phyloP scores from a whole-genome alignment of 306 rosid species.

The Prunus armeniaca region DNA sequence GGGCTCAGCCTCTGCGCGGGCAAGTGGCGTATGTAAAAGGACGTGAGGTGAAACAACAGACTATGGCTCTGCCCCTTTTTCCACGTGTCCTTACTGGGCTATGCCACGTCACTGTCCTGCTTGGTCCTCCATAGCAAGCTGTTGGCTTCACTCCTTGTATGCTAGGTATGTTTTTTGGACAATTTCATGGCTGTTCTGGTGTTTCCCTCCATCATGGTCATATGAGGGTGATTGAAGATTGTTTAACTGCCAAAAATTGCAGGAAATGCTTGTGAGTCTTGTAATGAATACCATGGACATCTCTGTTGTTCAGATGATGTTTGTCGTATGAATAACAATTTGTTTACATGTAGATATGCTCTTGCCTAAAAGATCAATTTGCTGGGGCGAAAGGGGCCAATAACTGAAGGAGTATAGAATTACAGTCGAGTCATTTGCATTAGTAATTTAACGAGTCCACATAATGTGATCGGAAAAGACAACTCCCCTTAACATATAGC shows the following conservation, averaged over 20 bases:
- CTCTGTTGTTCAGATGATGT: background rate
- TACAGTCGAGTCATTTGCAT: too few species aligned
- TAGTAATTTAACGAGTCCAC: too few species aligned
- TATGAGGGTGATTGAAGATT: background rate
- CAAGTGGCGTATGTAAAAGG: slow-evolving; percentile 5
- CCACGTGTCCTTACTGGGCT: background rate
- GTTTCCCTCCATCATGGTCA: background rate
- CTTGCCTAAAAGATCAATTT: background rate
- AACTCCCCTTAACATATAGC: too few species aligned
- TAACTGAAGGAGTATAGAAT: too few species aligned
- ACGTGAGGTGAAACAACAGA: background rate
- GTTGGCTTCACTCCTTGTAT: background rate
- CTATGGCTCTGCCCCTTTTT: background rate
- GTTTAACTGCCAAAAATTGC: too few species aligned
- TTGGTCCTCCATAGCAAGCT: background rate
- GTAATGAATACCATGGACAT: background rate
- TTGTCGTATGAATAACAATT: background rate
- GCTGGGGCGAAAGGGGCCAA: background rate
- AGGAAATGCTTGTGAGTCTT: background rate
- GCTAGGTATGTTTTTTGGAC: background rate
- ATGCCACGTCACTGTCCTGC: background rate
- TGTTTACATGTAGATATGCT: background rate
- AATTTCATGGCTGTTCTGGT: background rate
- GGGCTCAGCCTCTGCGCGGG: slow-evolving; percentile 36
- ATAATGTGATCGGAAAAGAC: too few species aligned